A percentile compares a stretch with the other conserved stretches of the same genome.
Conservation (phyloP, 2,329 filamentous ascomycete species). For the Phialophora chinensis region DNA sequence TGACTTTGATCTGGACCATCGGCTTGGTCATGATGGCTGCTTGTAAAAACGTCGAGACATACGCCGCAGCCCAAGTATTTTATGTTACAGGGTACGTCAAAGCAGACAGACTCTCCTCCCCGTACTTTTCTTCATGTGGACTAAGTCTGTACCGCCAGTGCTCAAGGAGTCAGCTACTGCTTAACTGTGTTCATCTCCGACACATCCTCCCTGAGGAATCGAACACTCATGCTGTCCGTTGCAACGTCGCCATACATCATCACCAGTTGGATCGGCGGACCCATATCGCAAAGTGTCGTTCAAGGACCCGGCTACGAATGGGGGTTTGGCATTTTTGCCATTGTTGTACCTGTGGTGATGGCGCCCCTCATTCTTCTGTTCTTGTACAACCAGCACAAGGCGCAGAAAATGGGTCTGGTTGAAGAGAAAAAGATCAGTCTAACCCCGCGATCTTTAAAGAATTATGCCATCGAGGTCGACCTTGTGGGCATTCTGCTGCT, state of each 20-base stretch:
- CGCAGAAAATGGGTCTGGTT: constrained; percentile 59
- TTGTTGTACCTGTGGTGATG: constrained; percentile 62
- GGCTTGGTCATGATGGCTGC: constrained; percentile 65
- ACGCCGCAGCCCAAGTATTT: constrained; percentile 65
- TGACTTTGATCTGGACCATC: constrained; percentile 50
- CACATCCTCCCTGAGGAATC: constrained; percentile 64
- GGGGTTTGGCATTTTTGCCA: constrained; percentile 66
- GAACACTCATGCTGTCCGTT: constrained; percentile 65
- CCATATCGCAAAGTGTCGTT: constrained; percentile 56
- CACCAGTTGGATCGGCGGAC: constrained; percentile 63
- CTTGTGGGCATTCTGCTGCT: constrained; percentile 65
- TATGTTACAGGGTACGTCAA: constrained; percentile 43
- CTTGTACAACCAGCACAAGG: constrained; percentile 59
- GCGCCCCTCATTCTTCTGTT: constrained; percentile 59
- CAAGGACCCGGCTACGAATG: constrained; percentile 62
- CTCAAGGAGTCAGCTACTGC: constrained; percentile 59
- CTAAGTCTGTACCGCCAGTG: too few species aligned
- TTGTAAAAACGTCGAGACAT: constrained; percentile 63
- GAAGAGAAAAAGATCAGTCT: too few species aligned
- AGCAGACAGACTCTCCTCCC: too few species aligned
- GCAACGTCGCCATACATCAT: constrained; percentile 62
- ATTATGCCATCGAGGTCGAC: constrained; percentile 64
- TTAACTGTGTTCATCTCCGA: constrained; percentile 67
- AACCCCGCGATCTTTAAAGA: constrained; percentile 43
- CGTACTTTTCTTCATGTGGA: too few species aligned